Evolutionary conservation across 768 basidiomycete genomes (phyloP), one percentile per base, ranked within the genome.

Genomic region (Collybiopsis confluens): DNA sequence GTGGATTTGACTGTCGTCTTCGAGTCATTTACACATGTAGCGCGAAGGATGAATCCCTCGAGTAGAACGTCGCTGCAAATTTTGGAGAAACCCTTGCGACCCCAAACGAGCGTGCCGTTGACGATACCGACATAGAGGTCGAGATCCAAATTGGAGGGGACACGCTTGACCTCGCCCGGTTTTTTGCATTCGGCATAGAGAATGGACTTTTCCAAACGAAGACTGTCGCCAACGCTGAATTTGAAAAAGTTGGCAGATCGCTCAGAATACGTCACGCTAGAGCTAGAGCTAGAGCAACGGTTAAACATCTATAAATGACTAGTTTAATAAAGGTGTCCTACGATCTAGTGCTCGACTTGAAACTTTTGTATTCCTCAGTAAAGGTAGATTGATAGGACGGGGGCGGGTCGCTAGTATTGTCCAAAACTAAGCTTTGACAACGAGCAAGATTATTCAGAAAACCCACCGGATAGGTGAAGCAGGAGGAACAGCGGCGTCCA

Each of bases 161-260:
- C 6, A 4, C 15, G 38, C 38, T 40, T 15, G n/a, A n/a, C 18
- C 38, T 40, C 16, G 5, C 38, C 5, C 38, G 38, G 16, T 16
- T 40, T 40, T 16, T n/a, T 7, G 18, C 38, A 15, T 40, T 5
- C 4, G 16, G 38, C 38, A 16, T 40, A n/a, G 16, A 40, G 38
- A 4, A 40, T 16, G 6, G 38, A 40, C n/a, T n/a, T n/a, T 16
- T 20, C 18, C 38, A 40, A 16, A 6, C 15, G 13, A 7, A 40
- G n/a, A 4, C 8, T 6, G 16, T n/a, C n/a, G 21, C 16, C 3
- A n/a, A 49, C 9, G 33, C 35, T 49, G 33, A 37, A 37, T 35
- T 49, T 49, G 47, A 49, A 49, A 28, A 20, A 49, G 24, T 0
- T 36, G 37, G 47, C 35, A 2, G 47, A 49, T 49, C 47, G 47